These are phyloP conservation scores for Albifimbria verrucaria DNA, from an alignment of 2,329 filamentous ascomycete genomes.

Conservation along the genomic window DNA sequence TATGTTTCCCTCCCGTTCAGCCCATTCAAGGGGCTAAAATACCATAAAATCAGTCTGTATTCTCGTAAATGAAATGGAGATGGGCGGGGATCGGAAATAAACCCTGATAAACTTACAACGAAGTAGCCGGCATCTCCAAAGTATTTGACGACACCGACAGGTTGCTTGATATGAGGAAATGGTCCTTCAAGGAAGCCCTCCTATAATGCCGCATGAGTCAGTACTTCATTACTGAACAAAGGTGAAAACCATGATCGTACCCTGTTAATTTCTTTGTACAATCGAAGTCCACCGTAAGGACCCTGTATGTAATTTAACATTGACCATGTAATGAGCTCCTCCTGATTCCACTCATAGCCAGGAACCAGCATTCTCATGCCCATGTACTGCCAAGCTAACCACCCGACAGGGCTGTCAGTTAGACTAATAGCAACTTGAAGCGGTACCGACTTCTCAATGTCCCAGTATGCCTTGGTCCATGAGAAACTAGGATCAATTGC, in stretches of 20 bases:
- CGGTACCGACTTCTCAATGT: conserved; percentile 14
- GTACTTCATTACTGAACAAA: too few relatives aligned
- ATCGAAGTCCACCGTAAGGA: conserved; percentile 1
- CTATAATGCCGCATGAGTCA: too few relatives aligned
- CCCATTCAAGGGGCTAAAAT: neutral
- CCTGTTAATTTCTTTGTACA: neutral
- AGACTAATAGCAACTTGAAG: conserved; percentile 5
- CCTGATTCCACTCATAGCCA: conserved; percentile 3
- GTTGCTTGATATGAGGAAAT: neutral
- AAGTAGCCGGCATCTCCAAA: neutral
- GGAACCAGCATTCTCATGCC: conserved; percentile 3
- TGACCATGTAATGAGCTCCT: conserved; percentile 9
- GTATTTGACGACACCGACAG: neutral
- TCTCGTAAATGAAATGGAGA: too few relatives aligned
- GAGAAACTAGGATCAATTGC: conserved; percentile 35
- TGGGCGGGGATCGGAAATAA: too few relatives aligned
- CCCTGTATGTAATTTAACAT: conserved; percentile 13
- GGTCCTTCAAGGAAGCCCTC: neutral
- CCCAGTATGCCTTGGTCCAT: conserved; percentile 52
- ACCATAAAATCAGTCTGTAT: too few relatives aligned
- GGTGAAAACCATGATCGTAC: neutral
- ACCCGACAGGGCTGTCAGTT: conserved; percentile 10
- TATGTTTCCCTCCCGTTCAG: neutral
- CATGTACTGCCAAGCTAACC: conserved; percentile 9
- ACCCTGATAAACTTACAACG: neutral